Percentiles rank a stretch among this genome's conserved stretches.
Evolutionary conservation across 495 filamentous ascomycete species (phyloP).

Genomic region (Aspergillus affinis): DNA sequence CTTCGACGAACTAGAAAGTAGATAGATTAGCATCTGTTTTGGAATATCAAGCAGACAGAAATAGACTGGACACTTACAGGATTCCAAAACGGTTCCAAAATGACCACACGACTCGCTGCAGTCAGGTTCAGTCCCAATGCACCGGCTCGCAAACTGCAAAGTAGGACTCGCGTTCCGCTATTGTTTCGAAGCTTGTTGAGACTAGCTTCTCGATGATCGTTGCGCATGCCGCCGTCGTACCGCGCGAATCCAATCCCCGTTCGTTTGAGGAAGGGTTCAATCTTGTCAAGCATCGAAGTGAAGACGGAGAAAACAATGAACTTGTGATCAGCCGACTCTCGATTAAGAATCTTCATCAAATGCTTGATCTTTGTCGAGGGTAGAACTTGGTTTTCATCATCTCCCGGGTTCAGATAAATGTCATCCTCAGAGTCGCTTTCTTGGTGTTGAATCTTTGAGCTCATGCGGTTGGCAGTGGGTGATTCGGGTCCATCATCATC

Average conservation of each 20-base stretch:
- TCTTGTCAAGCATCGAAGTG: constrained; percentile 94
- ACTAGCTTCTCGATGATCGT: constrained; percentile 86
- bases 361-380: constrained; percentile 90
- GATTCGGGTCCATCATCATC: constrained; percentile 47
- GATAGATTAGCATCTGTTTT: constrained; percentile 22
- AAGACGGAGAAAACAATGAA: constrained; percentile 98
- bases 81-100: constrained; percentile 98
- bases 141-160: constrained; percentile 92
- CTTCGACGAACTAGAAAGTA: constrained; percentile 76
- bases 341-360: constrained; percentile 74
- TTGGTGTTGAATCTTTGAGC: constrained; percentile 3
- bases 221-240: constrained; percentile 95
- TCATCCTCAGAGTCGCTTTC: constrained; percentile 35
- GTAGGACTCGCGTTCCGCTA: constrained; percentile 68
- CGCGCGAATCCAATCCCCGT: constrained; percentile 75
- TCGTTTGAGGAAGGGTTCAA: constrained; percentile 82
- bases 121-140: constrained; percentile 92
- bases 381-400: constrained; percentile 51
- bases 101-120: constrained; percentile 88
- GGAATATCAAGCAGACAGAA: neutral
- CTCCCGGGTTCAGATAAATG: constrained; percentile 43
- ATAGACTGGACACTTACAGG: constrained; percentile 55
- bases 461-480: constrained; percentile 22
- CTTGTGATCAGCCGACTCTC: constrained; percentile 77
- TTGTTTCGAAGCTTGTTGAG: constrained; percentile 74